Evolutionary conservation across 768 basidiomycete genomes (phyloP).

Genomic region (Collybiopsis confluens): DNA sequence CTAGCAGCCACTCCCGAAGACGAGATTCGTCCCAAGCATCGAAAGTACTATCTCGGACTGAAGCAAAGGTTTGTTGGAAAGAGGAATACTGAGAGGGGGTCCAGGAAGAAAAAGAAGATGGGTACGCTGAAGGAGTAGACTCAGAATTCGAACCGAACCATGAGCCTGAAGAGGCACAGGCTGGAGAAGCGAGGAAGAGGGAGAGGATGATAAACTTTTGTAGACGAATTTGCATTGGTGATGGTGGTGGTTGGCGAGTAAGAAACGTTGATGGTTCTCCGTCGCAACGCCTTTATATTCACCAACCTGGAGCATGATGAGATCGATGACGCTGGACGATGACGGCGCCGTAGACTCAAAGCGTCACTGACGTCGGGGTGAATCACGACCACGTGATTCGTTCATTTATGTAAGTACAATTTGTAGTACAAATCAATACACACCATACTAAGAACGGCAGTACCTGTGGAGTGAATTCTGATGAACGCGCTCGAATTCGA

Average conservation of each 20-base stretch:
- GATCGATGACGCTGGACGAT: too few relatives aligned
- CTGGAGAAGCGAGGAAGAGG: neutral
- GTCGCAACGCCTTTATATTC: too few relatives aligned
- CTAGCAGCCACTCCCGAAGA: slow-evolving; percentile 78
- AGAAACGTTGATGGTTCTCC: too few relatives aligned
- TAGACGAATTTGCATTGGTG: neutral
- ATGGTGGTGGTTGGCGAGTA: neutral
- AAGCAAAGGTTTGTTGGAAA: slow-evolving; percentile 60
- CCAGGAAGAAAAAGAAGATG: slow-evolving; percentile 37
- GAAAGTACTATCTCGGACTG: slow-evolving; percentile 57
- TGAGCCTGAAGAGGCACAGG: neutral
- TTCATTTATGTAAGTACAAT: too few relatives aligned
- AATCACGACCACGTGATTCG: too few relatives aligned
- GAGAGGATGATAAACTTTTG: neutral
- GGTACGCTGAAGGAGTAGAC: neutral
- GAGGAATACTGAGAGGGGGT: slow-evolving; percentile 57
- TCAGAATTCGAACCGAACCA: neutral
- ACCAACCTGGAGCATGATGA: too few relatives aligned
- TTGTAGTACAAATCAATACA: too few relatives aligned
- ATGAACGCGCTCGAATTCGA: too few relatives aligned
- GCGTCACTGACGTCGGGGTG: too few relatives aligned
- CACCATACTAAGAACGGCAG: too few relatives aligned
- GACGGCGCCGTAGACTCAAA: too few relatives aligned
- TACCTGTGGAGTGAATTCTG: too few relatives aligned
- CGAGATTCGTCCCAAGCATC: slow-evolving; percentile 84